phyloP scores from a whole-genome alignment of 345 rosid genomes.

The Moricandia arvensis region DNA sequence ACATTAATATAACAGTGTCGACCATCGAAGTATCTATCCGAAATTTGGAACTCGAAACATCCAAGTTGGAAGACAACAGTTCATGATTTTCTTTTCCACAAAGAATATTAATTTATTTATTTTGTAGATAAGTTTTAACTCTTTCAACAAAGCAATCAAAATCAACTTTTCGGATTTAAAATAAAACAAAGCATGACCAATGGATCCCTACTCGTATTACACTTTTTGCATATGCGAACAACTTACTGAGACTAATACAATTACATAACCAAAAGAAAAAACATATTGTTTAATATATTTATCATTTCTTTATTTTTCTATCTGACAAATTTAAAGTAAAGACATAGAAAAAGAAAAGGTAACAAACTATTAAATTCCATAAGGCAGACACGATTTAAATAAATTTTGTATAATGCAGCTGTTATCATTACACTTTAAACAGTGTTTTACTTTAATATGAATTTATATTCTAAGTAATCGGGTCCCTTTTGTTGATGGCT shows the following conservation, averaged over 20 bases:
- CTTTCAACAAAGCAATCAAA: constrained; percentile 36
- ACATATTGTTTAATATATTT: constrained; percentile 21
- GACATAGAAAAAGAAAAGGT: constrained; percentile 30
- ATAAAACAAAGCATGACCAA: constrained; percentile 13
- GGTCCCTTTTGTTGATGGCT: constrained; percentile 1
- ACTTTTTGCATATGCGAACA: constrained; percentile 41
- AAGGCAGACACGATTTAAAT: constrained; percentile 34
- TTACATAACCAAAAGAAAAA: constrained; percentile 7
- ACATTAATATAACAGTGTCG: constrained; percentile 10
- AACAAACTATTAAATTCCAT: constrained; percentile 25
- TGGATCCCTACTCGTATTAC: constrained; percentile 32
- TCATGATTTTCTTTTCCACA: constrained; percentile 20
- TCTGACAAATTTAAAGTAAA: constrained; percentile 27
- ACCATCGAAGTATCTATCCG: constrained; percentile 30
- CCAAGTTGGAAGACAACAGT: constrained; percentile 33
- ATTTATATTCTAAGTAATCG: not conserved
- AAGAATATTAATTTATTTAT: constrained; percentile 6
- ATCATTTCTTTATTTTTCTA: constrained; percentile 9
- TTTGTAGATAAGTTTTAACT: constrained; percentile 33
- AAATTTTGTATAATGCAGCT: constrained; percentile 31
- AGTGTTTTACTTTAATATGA: constrained; percentile 6
- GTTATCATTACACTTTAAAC: constrained; percentile 38
- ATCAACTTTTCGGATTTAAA: constrained; percentile 23
- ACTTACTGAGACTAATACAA: constrained; percentile 27
- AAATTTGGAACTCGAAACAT: constrained; percentile 23